These are phyloP conservation scores for Brettanomyces custersianus DNA, from an alignment of 805 yeast species.

Conservation along the genomic window DNA sequence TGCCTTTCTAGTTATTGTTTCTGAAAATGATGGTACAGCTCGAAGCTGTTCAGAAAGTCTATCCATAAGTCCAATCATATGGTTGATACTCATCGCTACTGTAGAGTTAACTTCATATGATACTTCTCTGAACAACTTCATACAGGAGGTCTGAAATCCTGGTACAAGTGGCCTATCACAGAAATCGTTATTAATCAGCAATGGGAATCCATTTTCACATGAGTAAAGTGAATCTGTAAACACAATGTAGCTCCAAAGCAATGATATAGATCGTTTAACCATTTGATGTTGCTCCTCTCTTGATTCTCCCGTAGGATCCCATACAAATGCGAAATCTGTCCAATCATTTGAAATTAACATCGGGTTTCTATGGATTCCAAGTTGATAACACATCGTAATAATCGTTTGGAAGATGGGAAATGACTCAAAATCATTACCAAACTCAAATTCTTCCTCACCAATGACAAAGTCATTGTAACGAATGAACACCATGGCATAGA, in stretches of 20 bases:
- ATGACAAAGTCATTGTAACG: neutral
- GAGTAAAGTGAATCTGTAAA: conserved; percentile 14
- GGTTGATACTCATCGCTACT: conserved; percentile 5
- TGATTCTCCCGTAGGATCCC: neutral
- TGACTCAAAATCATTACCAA: neutral
- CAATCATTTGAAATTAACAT: neutral
- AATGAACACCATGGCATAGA: neutral
- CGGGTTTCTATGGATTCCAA: neutral
- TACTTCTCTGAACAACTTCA: conserved; percentile 4
- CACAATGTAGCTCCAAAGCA: conserved; percentile 13
- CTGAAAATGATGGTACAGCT: conserved; percentile 3
- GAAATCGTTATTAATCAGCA: conserved; percentile 13
- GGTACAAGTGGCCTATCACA: conserved; percentile 5
- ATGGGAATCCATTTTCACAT: conserved; percentile 11
- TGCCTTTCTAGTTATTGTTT: neutral
- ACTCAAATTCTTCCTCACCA: neutral
- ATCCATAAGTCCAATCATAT: conserved; percentile 5
- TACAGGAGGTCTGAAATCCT: conserved; percentile 6
- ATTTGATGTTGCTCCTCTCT: neutral
- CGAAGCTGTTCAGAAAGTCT: neutral
- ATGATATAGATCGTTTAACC: no score
- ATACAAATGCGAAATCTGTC: no score
- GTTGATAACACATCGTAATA: neutral
- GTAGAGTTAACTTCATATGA: conserved; percentile 6
- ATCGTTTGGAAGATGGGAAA: neutral